A percentile compares a stretch with the other conserved stretches of the same genome.
These are phyloP conservation scores for Daldinia loculata DNA, from an alignment of 495 filamentous ascomycete species.

Conservation along the genomic window DNA sequence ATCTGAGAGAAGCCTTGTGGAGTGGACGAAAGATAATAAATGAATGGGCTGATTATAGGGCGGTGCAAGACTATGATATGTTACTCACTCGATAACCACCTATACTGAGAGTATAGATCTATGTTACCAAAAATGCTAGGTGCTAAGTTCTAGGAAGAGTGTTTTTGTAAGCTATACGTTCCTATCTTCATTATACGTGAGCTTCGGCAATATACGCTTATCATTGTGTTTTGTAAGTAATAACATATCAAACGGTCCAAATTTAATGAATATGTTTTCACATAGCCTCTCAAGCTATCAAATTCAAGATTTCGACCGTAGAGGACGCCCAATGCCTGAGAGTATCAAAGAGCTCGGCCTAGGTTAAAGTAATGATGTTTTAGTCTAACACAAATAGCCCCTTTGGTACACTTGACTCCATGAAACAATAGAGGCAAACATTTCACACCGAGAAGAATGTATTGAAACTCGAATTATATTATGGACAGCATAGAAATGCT, in stretches of 20 bases:
- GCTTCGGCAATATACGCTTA: not conserved
- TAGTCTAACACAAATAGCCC: not conserved
- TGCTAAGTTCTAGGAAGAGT: not conserved
- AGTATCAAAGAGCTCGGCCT: too few species aligned
- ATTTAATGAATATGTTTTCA: not conserved
- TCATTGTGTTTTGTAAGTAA: not conserved
- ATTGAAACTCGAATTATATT: slow-evolving; percentile 12
- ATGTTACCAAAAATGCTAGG: not conserved
- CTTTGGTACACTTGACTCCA: not conserved
- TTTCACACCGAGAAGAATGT: not conserved
- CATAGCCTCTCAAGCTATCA: not conserved
- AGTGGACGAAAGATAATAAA: not conserved
- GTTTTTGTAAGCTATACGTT: not conserved
- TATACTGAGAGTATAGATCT: not conserved
- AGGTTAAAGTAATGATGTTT: not conserved
- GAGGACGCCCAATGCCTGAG: not conserved
- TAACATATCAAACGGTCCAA: not conserved
- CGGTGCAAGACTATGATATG: not conserved
- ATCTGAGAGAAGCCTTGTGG: not conserved
- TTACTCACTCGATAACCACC: not conserved
- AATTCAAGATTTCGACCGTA: not conserved
- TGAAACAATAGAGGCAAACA: not conserved
- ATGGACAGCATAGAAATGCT: slow-evolving; percentile 13
- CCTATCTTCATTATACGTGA: not conserved
- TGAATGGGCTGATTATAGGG: not conserved